These are phyloP conservation scores for Leishmania mexicana DNA, from an alignment of 208 protist species.

Conservation along the genomic window DNA sequence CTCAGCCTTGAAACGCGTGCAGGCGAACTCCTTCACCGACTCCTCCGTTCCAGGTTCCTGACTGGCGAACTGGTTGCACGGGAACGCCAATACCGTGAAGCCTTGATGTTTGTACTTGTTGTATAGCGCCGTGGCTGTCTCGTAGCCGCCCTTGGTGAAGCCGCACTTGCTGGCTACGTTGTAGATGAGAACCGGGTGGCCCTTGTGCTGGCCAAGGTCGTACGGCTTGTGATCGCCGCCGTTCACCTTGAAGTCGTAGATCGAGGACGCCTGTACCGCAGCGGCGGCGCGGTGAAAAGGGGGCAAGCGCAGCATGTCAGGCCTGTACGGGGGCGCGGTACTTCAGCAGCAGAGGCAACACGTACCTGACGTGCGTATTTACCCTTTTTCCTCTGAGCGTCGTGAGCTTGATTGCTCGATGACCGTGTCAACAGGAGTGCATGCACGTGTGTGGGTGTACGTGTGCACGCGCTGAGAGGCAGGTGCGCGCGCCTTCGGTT, in stretches of 20 bases:
- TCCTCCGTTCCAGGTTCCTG: constrained; percentile 85
- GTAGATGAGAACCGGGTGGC: constrained; percentile 89
- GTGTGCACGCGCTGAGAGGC: not conserved
- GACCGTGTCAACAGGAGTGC: not conserved
- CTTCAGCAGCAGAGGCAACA: not conserved
- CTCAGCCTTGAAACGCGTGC: constrained; percentile 57
- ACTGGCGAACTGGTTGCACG: constrained; percentile 91
- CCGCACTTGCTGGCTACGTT: constrained; percentile 94
- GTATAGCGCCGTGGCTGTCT: constrained; percentile 76
- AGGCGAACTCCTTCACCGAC: constrained; percentile 80
- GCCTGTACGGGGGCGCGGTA: not conserved
- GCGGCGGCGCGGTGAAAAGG: not conserved
- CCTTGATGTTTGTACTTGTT: constrained; percentile 86
- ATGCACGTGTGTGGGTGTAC: not conserved
- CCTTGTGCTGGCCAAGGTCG: constrained; percentile 84
- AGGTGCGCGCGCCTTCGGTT: not conserved
- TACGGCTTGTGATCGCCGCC: constrained; percentile 72
- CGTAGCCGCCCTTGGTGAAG: constrained; percentile 84
- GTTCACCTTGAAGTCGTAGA: constrained; percentile 82
- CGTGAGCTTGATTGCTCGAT: not conserved
- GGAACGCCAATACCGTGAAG: constrained; percentile 93
- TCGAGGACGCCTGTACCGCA: constrained; percentile 32
- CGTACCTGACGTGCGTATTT: not conserved
- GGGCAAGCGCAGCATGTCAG: not conserved
- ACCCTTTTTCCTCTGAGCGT: too few relatives aligned